Conservation (phyloP, 2,329 filamentous ascomycete genomes). For the Knoxdaviesia proteae region DNA sequence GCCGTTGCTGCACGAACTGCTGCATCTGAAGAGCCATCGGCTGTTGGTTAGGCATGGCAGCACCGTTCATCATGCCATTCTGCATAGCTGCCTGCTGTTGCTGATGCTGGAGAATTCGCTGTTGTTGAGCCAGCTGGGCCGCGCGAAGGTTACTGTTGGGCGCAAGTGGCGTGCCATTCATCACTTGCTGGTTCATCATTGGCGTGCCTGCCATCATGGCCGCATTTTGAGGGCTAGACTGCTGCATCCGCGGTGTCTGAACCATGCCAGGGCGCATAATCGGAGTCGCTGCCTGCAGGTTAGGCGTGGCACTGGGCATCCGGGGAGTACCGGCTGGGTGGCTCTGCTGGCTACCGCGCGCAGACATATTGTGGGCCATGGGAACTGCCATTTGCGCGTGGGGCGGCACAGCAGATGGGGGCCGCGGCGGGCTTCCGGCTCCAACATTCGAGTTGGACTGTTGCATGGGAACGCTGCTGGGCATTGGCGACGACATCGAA, state of each 20-base stretch:
- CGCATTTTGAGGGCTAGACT: slow-evolving; percentile 36
- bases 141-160: slow-evolving; percentile 7
- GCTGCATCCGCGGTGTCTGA: slow-evolving; percentile 39
- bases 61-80: slow-evolving; percentile 15
- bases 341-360: slow-evolving; percentile 44
- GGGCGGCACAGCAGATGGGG: slow-evolving; percentile 43
- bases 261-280: slow-evolving; percentile 28
- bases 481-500: slow-evolving; percentile 44
- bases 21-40: slow-evolving; percentile 5
- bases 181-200: slow-evolving; percentile 26
- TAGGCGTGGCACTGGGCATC: slow-evolving; percentile 39
- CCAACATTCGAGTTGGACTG: slow-evolving; percentile 42
- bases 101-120: slow-evolving; percentile 21
- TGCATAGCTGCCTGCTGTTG: slow-evolving; percentile 21
- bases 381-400: slow-evolving; percentile 34
- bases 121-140: slow-evolving; percentile 25
- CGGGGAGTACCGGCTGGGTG: slow-evolving; percentile 42
- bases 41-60: not conserved
- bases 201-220: slow-evolving; percentile 31
- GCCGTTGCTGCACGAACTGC: slow-evolving; percentile 7
- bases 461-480: slow-evolving; percentile 41
- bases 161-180: slow-evolving; percentile 3
- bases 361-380: slow-evolving; percentile 41
- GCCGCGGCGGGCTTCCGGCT: slow-evolving; percentile 44
- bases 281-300: slow-evolving; percentile 37